These are phyloP conservation scores for Hyphopichia burtonii DNA, from an alignment of 1,139 yeast genomes.

Conservation along the genomic window DNA sequence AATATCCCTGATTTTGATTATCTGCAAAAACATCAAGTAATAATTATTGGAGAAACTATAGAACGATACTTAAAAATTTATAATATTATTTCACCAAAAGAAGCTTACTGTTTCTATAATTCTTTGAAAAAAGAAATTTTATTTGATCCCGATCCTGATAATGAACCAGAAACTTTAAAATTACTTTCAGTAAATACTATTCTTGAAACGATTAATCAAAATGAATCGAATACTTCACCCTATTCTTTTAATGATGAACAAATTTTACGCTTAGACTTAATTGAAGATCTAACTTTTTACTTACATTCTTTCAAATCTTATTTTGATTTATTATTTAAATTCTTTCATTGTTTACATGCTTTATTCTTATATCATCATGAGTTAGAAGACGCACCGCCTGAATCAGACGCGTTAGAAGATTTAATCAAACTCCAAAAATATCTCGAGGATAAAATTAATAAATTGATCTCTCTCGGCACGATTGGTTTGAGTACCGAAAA, in stretches of 20 bases:
- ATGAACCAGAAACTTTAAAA: not conserved
- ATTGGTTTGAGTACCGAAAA: not conserved
- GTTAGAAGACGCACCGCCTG: too few species aligned
- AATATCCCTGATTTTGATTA: too few species aligned
- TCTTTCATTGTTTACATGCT: not conserved
- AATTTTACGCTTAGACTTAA: slow-evolving; percentile 15
- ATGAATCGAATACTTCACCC: slow-evolving; percentile 14
- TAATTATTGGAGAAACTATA: too few species aligned
- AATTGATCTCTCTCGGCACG: not conserved
- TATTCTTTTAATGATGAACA: slow-evolving; percentile 15
- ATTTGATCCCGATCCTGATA: not conserved
- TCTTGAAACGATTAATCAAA: not conserved
- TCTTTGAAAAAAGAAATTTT: not conserved
- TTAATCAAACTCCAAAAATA: too few species aligned
- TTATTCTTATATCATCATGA: not conserved
- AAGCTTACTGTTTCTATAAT: not conserved
- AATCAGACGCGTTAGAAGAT: too few species aligned
- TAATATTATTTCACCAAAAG: not conserved
- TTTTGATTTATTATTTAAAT: not conserved
- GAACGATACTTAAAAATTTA: not conserved
- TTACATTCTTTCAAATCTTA: not conserved
- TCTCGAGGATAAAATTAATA: not conserved
- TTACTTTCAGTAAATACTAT: not conserved
- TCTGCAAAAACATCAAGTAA: not conserved
- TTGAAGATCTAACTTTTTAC: slow-evolving; percentile 17